A percentile compares a stretch with the other conserved stretches of the same genome.
phyloP scores from a whole-genome alignment of 176 grass and related monocot species.

The Triticum aestivum region DNA sequence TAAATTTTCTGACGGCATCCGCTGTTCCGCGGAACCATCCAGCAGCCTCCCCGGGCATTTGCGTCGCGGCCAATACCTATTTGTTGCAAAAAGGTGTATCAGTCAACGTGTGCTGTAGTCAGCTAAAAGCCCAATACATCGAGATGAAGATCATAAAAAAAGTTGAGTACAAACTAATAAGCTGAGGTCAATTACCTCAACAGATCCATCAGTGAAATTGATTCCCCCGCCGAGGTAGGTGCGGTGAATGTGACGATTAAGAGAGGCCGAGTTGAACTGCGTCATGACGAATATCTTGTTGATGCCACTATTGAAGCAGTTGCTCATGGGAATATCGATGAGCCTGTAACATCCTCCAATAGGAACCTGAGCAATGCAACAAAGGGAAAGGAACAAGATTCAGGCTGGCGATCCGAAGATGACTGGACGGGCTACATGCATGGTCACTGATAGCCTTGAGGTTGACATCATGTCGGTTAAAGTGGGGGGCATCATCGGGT shows the following conservation, averaged over 20 bases:
- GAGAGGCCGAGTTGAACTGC: conserved; percentile 69
- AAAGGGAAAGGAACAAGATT: conserved; percentile 28
- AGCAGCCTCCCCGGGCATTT: conserved; percentile 61
- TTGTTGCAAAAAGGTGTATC: conserved; percentile 14
- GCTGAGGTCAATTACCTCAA: conserved; percentile 50
- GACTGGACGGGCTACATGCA: background rate
- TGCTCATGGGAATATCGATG: conserved; percentile 76
- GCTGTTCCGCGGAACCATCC: conserved; percentile 70
- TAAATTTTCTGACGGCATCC: conserved; percentile 73
- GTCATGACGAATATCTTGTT: conserved; percentile 87
- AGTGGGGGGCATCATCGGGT: conserved; percentile 20
- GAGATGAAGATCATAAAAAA: background rate
- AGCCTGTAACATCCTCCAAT: conserved; percentile 79
- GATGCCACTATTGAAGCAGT: conserved; percentile 77
- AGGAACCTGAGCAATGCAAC: conserved; percentile 52
- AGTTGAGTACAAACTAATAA: background rate
- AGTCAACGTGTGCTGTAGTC: background rate
- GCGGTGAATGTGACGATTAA: conserved; percentile 67
- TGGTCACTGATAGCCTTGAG: conserved; percentile 27
- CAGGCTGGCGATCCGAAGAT: conserved; percentile 16
- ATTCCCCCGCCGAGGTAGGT: conserved; percentile 65
- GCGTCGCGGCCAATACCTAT: conserved; percentile 78
- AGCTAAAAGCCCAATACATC: background rate
- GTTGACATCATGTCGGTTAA: conserved; percentile 34
- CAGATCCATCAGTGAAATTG: conserved; percentile 69